Base-by-base conservation (phyloP, 495 filamentous ascomycete species). In the Penicillium paxilli region DNA sequence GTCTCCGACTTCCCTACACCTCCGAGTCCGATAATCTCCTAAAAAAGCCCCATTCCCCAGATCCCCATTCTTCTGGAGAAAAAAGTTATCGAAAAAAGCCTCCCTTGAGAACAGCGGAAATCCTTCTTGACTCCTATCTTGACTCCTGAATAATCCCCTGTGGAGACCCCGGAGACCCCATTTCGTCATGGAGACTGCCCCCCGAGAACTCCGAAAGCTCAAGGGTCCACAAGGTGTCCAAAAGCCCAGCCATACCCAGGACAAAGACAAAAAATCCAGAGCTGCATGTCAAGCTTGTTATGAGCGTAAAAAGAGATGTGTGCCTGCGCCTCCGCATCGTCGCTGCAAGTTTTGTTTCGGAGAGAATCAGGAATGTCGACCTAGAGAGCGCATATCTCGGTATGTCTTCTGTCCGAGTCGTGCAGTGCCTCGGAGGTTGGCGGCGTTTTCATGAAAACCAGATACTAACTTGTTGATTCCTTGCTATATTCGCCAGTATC, bases 221-320 rank as follows among this genome's bases (percentile, higher is more conserved):
- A 21, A 42, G 21, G 21, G 19, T 14, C 40, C 40, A 42, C 40
- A 42, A 42, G 40, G 19, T 22, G n/a, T 42, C 40, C 40, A 42
- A 42, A 42, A 42, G 40, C 21, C 37, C 40, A 42, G 0, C 19
- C 40, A 21, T 9, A 21, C 2, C n/a, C 20, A 23, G 2, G 3
- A 22, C 40, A 19, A 12, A 21, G 10, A 23, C 40, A 42, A 11
- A 23, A 21, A n/a, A n/a, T n/a, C n/a, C n/a, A n/a, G 20, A 23
- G n/a, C 14, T 9, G 40, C 40, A 9, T 55, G 53, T 40, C 40
- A 55, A 21, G 59, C 55, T 4, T 62, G 59, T 26, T 51, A 62
- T 32, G 20, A 30, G 9, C 55, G 59, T 7, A 62, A 62, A 33
- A 62, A 62, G 55, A 47, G 59, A 16, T 62, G 59, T 7, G 48